Evolutionary conservation across 2,329 filamentous ascomycete genomes (phyloP).

Genomic region (Ophiostoma piceae): DNA sequence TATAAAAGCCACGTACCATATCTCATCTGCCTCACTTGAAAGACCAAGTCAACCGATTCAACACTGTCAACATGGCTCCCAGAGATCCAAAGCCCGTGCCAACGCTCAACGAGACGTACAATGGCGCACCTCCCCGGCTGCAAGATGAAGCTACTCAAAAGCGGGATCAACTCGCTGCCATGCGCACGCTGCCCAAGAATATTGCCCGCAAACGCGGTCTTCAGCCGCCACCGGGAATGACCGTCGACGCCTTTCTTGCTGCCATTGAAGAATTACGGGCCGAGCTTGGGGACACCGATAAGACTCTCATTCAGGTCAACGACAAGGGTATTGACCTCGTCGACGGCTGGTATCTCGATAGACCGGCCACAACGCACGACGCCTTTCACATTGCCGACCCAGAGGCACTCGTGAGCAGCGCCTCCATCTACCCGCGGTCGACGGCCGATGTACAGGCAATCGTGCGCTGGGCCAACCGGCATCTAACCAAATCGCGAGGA

Average conservation of each 20-base stretch:
- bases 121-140: slow-evolving; percentile 30
- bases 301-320: slow-evolving; percentile 33
- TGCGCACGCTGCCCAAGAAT: slow-evolving; percentile 29
- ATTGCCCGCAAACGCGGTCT: slow-evolving; percentile 27
- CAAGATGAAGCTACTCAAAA: slow-evolving; percentile 29
- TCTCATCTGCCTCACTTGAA: not conserved
- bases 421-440: slow-evolving; percentile 41
- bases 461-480: slow-evolving; percentile 37
- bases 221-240: slow-evolving; percentile 32
- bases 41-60: not conserved
- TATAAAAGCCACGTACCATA: not conserved
- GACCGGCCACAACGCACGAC: slow-evolving; percentile 38
- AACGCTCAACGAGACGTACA: slow-evolving; percentile 30
- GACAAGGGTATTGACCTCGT: slow-evolving; percentile 32
- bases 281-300: slow-evolving; percentile 29
- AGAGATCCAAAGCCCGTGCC: slow-evolving; percentile 1
- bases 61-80: not conserved
- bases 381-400: slow-evolving; percentile 40
- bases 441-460: slow-evolving; percentile 45
- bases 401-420: slow-evolving; percentile 41
- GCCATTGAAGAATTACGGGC: slow-evolving; percentile 34
- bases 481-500: not conserved
- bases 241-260: slow-evolving; percentile 28
- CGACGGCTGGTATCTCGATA: slow-evolving; percentile 36
- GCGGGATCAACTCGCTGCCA: slow-evolving; percentile 27